Base-by-base conservation (phyloP, 2,329 filamentous ascomycete species). In the Hypocrella siamensis region DNA sequence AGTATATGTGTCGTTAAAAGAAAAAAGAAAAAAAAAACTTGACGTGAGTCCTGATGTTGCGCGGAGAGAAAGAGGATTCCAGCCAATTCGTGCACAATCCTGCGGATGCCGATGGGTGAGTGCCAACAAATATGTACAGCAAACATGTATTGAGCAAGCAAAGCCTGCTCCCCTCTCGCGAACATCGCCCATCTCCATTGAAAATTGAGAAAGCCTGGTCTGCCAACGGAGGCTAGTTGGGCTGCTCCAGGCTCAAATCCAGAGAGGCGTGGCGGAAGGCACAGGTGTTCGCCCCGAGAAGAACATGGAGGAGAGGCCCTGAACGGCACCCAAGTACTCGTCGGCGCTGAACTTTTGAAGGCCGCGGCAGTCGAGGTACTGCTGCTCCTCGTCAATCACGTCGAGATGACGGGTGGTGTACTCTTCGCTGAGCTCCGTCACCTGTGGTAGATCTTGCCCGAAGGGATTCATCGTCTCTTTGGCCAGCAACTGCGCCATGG, bases 341-440 rank as follows among this genome's bases (percentile, higher is more conserved):
- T 83, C 73, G 8, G 82, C 81, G 28, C 67, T 68, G 52, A 84
- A 81, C 45, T 77, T 79, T 45, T 65, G 67, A 5, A 94, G 66
- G 3, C 82, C 83, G 38, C 71, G 73, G 17, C 67, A 63, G 36
- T 67, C 54, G 48, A 96, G 70, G 36, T 77, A 70, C 41, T 70
- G 62, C 46, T 82, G 68, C 31, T 58, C 54, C 34, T 83, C 79
- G 28, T 86, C 78, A 25, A 76, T 58, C 28, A 74, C 61, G n/a
- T 67, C 65, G 37, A 69, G 50, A 39, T 65, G 57, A 24, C 72
- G 65, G 39, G 68, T 66, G 19, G 74, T 65, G 43, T 84, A 88
- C 54, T 94, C 86, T 57, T 96, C 90, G 0, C 79, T 88, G 12
- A 94, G 70, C 56, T 96, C 90, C 32, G 85, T 84, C 17, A 96